Percentiles rank a stretch among this genome's conserved stretches.
Evolutionary conservation across 2,329 filamentous ascomycete species (phyloP).

Genomic region (Neonectria coccinea): DNA sequence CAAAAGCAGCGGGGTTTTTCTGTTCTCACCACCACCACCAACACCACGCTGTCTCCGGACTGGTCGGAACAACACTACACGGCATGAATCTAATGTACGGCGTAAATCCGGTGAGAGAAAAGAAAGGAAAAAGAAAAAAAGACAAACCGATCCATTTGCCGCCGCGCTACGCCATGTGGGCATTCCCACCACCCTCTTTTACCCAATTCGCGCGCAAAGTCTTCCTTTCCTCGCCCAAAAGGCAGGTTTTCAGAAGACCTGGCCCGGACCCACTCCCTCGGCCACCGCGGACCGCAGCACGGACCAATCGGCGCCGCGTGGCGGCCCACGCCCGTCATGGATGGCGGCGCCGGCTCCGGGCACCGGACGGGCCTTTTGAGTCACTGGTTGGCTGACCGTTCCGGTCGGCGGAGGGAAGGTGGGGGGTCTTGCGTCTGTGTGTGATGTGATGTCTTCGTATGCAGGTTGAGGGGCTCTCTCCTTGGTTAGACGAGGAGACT

Average conservation of each 20-base stretch:
- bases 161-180: conserved; percentile 5
- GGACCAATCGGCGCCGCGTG: conserved; percentile 39
- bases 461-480: neutral
- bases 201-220: neutral
- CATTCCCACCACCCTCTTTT: conserved; percentile 4
- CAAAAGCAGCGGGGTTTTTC: neutral
- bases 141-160: neutral
- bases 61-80: neutral
- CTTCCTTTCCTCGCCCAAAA: neutral
- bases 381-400: neutral
- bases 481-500: neutral
- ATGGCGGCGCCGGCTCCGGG: conserved; percentile 40
- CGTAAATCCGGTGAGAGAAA: neutral
- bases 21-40: neutral
- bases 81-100: neutral
- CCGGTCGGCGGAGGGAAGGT: neutral
- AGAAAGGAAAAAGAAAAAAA: neutral
- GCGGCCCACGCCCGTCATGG: conserved; percentile 36
- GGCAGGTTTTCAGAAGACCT: neutral
- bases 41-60: neutral
- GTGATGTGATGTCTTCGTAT: conserved; percentile 8
- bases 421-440: neutral
- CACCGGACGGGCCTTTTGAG: conserved; percentile 6
- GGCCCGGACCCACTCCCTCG: neutral
- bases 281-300: conserved; percentile 16